These are phyloP conservation scores for Atractiella rhizophila DNA, from an alignment of 768 basidiomycete species.

Conservation along the genomic window DNA sequence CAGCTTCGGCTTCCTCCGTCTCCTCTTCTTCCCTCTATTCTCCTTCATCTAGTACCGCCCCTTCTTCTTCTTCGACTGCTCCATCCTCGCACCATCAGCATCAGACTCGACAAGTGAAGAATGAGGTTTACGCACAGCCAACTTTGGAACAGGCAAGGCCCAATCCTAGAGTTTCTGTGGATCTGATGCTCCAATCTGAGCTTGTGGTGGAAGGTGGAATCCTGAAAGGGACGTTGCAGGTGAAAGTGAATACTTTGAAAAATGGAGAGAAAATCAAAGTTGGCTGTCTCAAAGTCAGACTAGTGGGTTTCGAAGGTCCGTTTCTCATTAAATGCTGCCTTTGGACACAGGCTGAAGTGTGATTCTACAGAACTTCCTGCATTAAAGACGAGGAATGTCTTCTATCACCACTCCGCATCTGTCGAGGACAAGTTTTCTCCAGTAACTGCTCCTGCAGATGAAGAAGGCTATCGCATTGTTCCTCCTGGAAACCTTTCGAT, in stretches of 20 bases:
- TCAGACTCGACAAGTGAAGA: constrained; percentile 6
- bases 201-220: constrained; percentile 53
- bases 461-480: constrained; percentile 38
- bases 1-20: constrained; percentile 1
- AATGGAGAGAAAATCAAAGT: constrained; percentile 38
- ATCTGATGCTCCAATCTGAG: constrained; percentile 50
- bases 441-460: constrained; percentile 21
- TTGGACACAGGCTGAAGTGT: constrained; percentile 5
- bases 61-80: constrained; percentile 24
- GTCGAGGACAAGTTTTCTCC: constrained; percentile 26
- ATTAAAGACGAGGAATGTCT: constrained; percentile 41
- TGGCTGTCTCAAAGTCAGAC: constrained; percentile 47
- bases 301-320: constrained; percentile 59
- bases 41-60: constrained; percentile 28
- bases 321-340: background rate
- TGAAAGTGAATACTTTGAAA: constrained; percentile 34
- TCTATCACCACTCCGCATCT: constrained; percentile 46
- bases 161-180: constrained; percentile 48
- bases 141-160: constrained; percentile 46
- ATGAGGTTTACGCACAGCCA: constrained; percentile 14
- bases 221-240: constrained; percentile 41
- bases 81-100: background rate
- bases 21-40: constrained; percentile 1
- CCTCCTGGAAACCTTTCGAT: constrained; percentile 38
- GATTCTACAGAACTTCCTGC: constrained; percentile 13